Evolutionary conservation across 805 yeast species (phyloP).

Genomic region (Candida mattraensis): DNA sequence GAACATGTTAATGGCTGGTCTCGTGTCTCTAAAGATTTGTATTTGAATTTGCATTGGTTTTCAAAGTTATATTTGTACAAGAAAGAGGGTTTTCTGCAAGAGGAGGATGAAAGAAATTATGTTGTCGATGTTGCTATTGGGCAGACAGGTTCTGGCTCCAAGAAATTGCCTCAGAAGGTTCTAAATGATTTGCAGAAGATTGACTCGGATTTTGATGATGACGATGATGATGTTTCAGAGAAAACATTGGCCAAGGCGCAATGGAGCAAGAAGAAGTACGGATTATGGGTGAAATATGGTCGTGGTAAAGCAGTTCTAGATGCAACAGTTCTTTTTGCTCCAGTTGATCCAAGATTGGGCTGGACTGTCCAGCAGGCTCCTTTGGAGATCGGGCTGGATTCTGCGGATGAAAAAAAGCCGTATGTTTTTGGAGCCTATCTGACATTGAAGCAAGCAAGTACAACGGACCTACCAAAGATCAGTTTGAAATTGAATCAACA

Average conservation of each 20-base stretch:
- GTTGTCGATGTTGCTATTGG: constrained; percentile 17
- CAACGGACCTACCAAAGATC: constrained; percentile 29
- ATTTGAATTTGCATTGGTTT: constrained; percentile 14
- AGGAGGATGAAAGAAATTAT: constrained; percentile 11
- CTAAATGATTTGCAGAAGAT: constrained; percentile 7
- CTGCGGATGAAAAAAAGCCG: no score
- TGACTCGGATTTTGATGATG: neutral
- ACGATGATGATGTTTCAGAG: constrained; percentile 6
- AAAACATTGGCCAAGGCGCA: constrained; percentile 27
- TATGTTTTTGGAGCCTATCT: constrained; percentile 7
- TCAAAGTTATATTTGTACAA: constrained; percentile 15
- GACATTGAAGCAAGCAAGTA: constrained; percentile 1
- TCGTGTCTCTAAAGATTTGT: constrained; percentile 24
- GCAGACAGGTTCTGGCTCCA: constrained; percentile 5
- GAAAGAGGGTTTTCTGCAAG: constrained; percentile 10
- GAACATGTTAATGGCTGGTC: constrained; percentile 15
- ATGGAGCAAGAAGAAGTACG: constrained; percentile 48
- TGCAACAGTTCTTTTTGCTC: constrained; percentile 73
- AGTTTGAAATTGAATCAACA: constrained; percentile 33
- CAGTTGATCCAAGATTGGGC: constrained; percentile 72
- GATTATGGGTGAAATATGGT: constrained; percentile 64
- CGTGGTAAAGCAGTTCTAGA: constrained; percentile 46
- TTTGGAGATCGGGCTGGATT: no score
- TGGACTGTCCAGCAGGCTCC: constrained; percentile 45
- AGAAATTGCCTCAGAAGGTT: constrained; percentile 10